phyloP scores from a whole-genome alignment of 345 rosid genomes.

The Populus deltoides region DNA sequence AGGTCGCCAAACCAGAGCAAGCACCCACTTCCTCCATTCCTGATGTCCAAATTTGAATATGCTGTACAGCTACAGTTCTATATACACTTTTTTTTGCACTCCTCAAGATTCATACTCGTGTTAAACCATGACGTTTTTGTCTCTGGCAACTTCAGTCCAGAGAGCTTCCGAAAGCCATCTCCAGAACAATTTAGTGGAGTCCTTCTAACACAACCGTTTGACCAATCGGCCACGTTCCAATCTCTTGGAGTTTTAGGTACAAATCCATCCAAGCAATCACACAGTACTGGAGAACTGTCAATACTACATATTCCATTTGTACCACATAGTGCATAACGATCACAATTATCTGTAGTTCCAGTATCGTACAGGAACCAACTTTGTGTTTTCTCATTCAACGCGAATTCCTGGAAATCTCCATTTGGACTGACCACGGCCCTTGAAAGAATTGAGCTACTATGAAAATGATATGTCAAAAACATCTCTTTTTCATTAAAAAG shows the following conservation, averaged over 20 bases:
- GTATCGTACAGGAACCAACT: background rate
- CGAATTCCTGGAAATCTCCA: background rate
- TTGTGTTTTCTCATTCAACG: background rate
- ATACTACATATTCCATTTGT: background rate
- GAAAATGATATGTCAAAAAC: background rate
- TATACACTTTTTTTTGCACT: background rate
- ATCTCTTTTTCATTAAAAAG: background rate
- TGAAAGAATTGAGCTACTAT: background rate
- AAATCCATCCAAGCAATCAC: background rate
- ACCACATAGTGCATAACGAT: background rate
- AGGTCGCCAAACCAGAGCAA: slow-evolving; percentile 11
- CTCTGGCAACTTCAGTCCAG: slow-evolving; percentile 10
- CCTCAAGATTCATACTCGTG: background rate
- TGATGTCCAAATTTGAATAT: slow-evolving; percentile 4
- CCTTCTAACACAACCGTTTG: background rate
- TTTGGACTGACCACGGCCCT: background rate
- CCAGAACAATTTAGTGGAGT: background rate
- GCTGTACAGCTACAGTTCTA: background rate
- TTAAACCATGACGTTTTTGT: background rate
- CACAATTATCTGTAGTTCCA: background rate
- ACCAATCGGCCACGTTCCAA: background rate
- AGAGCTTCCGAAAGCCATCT: slow-evolving; percentile 16
- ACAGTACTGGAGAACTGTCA: background rate
- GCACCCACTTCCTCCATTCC: slow-evolving; percentile 11
- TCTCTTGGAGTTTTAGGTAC: background rate